A percentile compares a stretch with the other conserved stretches of the same genome.
phyloP scores from a whole-genome alignment of 768 basidiomycete species.

The Kwoniella shandongensis region DNA sequence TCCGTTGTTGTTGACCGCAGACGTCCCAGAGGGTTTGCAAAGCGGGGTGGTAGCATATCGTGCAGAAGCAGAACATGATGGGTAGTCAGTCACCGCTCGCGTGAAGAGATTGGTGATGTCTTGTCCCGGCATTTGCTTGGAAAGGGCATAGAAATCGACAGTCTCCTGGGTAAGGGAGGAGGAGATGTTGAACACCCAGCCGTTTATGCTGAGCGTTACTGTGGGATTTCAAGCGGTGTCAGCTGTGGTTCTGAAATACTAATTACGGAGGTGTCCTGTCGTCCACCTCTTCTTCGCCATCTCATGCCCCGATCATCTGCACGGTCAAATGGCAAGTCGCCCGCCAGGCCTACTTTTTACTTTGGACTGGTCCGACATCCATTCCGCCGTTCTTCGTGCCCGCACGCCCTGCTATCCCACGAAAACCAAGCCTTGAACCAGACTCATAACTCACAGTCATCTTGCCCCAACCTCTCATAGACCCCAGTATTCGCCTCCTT shows the following conservation, averaged over 20 bases:
- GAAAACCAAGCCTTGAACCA: no score
- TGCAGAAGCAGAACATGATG: slow-evolving; percentile 65
- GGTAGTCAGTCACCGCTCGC: slow-evolving; percentile 66
- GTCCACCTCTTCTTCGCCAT: not conserved
- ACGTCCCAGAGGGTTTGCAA: slow-evolving; percentile 58
- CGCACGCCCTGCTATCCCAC: no score
- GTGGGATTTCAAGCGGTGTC: slow-evolving; percentile 37
- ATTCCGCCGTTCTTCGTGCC: no score
- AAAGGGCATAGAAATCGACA: slow-evolving; percentile 64
- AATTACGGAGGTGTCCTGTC: no score
- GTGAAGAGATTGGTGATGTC: slow-evolving; percentile 88
- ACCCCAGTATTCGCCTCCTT: slow-evolving; percentile 38
- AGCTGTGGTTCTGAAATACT: no score
- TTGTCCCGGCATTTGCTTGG: slow-evolving; percentile 65
- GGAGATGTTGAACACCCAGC: slow-evolving; percentile 73
- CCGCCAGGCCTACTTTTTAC: no score
- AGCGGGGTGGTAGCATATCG: slow-evolving; percentile 72
- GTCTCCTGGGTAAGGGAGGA: slow-evolving; percentile 58
- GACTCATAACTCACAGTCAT: slow-evolving; percentile 32
- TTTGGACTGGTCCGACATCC: no score
- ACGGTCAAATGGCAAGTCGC: no score
- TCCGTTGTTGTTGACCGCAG: slow-evolving; percentile 37
- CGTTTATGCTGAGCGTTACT: slow-evolving; percentile 73
- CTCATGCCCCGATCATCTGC: no score
- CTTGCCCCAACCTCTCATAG: slow-evolving; percentile 36